Conservation (phyloP, 768 basidiomycete species). For the Amanita rimosa region DNA sequence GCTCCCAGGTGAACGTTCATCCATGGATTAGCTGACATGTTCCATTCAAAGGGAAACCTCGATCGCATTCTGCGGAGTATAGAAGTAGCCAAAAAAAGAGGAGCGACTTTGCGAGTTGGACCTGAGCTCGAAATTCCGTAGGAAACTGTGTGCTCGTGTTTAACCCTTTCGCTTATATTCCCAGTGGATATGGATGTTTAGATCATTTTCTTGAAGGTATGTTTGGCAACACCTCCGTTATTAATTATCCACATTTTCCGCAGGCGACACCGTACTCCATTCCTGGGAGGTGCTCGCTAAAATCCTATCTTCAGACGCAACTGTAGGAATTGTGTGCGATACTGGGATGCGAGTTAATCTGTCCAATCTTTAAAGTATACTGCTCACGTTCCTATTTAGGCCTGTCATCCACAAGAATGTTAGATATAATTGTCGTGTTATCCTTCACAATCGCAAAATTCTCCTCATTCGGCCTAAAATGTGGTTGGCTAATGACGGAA, state of each 20-base stretch:
- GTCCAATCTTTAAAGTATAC: not conserved
- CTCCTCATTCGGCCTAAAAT: constrained; percentile 96
- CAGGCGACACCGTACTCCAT: constrained; percentile 93
- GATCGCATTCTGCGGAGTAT: constrained; percentile 88
- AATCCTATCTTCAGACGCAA: constrained; percentile 70
- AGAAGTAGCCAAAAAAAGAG: constrained; percentile 73
- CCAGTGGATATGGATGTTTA: constrained; percentile 90
- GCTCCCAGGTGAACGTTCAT: not conserved
- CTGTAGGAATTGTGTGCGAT: constrained; percentile 86
- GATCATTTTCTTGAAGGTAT: constrained; percentile 96
- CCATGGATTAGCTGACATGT: not conserved
- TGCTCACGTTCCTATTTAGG: constrained; percentile 34
- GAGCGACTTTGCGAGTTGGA: constrained; percentile 87
- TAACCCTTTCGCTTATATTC: not conserved
- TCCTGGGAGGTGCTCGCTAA: constrained; percentile 98
- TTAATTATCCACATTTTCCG: constrained; percentile 1
- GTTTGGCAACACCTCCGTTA: not conserved
- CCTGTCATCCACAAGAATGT: constrained; percentile 97
- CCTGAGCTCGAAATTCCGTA: constrained; percentile 96
- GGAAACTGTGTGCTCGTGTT: constrained; percentile 8
- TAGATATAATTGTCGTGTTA: constrained; percentile 92
- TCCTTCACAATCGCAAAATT: constrained; percentile 79
- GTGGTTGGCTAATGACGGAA: constrained; percentile 99
- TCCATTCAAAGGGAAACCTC: constrained; percentile 65
- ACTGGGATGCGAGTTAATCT: constrained; percentile 73